Conservation (phyloP, 2,329 filamentous ascomycete genomes). For the Bretziella fagacearum region DNA sequence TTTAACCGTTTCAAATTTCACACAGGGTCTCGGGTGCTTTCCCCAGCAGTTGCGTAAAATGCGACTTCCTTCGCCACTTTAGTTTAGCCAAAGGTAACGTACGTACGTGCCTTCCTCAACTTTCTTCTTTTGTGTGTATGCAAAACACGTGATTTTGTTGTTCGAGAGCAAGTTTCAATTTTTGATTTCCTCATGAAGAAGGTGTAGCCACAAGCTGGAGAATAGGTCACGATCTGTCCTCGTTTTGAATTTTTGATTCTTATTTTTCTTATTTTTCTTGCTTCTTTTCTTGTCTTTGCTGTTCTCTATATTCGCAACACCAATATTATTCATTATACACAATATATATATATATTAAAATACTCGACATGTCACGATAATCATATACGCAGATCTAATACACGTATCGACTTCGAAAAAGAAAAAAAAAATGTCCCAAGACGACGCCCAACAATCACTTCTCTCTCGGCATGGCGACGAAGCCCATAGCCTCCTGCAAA, state of each 20-base stretch:
- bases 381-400: background rate
- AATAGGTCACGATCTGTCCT: background rate
- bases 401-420: no score
- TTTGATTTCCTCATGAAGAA: background rate
- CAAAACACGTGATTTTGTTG: background rate
- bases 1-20: background rate
- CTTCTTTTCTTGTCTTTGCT: background rate
- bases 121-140: background rate
- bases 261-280: conserved; percentile 4
- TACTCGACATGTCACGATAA: conserved; percentile 3
- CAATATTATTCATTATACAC: no score
- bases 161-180: background rate
- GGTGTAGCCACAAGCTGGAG: conserved; percentile 2
- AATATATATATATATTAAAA: no score
- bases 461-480: background rate
- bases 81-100: background rate
- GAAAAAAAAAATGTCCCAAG: no score
- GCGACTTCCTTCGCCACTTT: background rate
- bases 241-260: background rate
- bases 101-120: background rate
- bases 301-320: conserved; percentile 1
- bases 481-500: conserved; percentile 8
- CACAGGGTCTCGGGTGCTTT: background rate
- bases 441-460: conserved; percentile 6
- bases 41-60: background rate